phyloP scores from a whole-genome alignment of 2,329 filamentous ascomycete species.

The Cladosporium velox region DNA sequence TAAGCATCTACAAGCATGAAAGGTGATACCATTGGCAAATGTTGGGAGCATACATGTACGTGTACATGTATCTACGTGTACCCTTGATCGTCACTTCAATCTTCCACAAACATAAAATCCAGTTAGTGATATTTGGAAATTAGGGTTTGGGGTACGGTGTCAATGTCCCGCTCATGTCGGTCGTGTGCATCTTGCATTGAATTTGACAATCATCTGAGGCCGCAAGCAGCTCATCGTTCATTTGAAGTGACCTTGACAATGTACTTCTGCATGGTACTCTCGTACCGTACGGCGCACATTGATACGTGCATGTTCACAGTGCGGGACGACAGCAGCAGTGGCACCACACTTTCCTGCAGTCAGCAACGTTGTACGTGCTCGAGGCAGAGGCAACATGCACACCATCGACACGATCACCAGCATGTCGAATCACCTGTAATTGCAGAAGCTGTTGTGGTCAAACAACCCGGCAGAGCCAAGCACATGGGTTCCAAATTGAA shows the following conservation, averaged over 20 bases:
- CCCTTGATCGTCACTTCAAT: no score
- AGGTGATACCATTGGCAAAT: no score
- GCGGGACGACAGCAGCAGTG: neutral
- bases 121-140: neutral
- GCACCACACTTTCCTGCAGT: neutral
- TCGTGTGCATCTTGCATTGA: no score
- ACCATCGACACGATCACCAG: neutral
- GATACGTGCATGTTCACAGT: neutral
- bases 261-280: neutral
- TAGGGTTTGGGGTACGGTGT: neutral
- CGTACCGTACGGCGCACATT: neutral
- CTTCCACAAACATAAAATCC: no score
- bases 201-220: neutral
- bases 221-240: neutral
- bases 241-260: neutral
- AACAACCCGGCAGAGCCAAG: neutral
- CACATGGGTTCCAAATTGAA: neutral
- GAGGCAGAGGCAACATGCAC: neutral
- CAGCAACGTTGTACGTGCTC: neutral
- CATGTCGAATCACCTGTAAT: neutral
- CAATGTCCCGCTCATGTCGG: neutral
- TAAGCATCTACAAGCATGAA: no score
- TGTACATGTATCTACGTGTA: no score
- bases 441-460: neutral
- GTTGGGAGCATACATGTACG: no score